phyloP scores from a whole-genome alignment of 2,329 filamentous ascomycete species.

The Cladosporium sp. region DNA sequence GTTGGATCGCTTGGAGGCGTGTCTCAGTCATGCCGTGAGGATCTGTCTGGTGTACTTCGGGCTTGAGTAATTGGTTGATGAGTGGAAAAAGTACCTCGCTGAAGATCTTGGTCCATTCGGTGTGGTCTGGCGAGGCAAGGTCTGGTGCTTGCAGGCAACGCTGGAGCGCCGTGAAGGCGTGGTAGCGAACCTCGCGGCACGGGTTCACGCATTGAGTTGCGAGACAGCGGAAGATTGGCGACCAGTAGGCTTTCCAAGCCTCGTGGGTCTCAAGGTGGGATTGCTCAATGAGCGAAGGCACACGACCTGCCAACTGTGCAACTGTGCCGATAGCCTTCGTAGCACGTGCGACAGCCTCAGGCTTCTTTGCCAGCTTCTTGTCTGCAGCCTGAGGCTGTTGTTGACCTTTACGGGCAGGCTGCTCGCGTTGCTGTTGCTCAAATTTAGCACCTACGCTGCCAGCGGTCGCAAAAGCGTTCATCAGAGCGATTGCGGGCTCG shows the following conservation, averaged over 20 bases:
- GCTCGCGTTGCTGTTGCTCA: slow-evolving; percentile 52
- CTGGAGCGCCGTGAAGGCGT: slow-evolving; percentile 82
- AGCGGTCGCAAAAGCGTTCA: slow-evolving; percentile 85
- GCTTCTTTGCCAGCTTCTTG: slow-evolving; percentile 49
- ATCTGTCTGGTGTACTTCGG: slow-evolving; percentile 89
- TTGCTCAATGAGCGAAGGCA: slow-evolving; percentile 83
- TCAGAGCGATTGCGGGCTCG: slow-evolving; percentile 74
- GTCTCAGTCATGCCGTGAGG: slow-evolving; percentile 93
- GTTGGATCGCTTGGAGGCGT: slow-evolving; percentile 80
- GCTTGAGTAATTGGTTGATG: slow-evolving; percentile 80
- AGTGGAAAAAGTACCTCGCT: slow-evolving; percentile 89
- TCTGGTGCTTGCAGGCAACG: slow-evolving; percentile 80
- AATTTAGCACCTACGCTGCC: slow-evolving; percentile 67
- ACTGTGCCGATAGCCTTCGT: slow-evolving; percentile 77
- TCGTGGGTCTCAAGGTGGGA: slow-evolving; percentile 70
- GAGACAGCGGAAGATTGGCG: slow-evolving; percentile 84
- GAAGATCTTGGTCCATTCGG: slow-evolving; percentile 89
- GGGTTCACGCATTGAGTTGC: slow-evolving; percentile 91
- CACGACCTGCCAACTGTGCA: slow-evolving; percentile 73
- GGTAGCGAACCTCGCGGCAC: slow-evolving; percentile 84
- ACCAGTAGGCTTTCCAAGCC: slow-evolving; percentile 98
- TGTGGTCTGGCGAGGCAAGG: slow-evolving; percentile 75
- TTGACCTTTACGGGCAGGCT: slow-evolving; percentile 12
- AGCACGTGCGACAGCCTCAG: slow-evolving; percentile 70
- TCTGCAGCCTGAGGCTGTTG: slow-evolving; percentile 20